Conservation (phyloP, 2,329 filamentous ascomycete genomes). For the Tolypocladium album region DNA sequence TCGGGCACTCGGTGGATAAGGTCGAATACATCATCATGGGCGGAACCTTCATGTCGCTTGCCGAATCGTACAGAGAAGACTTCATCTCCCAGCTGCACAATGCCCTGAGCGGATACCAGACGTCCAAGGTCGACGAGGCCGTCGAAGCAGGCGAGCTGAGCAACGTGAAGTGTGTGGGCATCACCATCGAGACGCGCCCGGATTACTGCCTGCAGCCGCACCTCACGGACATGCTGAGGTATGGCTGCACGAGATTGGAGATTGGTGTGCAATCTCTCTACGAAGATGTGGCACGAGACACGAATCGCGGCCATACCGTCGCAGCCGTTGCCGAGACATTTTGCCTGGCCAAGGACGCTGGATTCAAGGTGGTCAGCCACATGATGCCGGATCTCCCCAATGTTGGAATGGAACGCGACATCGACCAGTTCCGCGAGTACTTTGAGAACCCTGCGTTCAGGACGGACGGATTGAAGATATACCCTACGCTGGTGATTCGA, state of each 20-base stretch:
- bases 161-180: constrained; percentile 94
- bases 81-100: constrained; percentile 97
- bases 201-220: constrained; percentile 97
- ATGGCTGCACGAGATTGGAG: constrained; percentile 89
- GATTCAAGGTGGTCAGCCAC: constrained; percentile 97
- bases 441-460: constrained; percentile 94
- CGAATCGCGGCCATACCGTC: constrained; percentile 93
- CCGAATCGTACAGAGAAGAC: constrained; percentile 78
- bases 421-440: constrained; percentile 95
- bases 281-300: constrained; percentile 96
- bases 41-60: constrained; percentile 95
- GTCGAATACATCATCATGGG: constrained; percentile 99
- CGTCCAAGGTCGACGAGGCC: constrained; percentile 87
- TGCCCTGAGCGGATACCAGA: constrained; percentile 90
- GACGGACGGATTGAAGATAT: constrained; percentile 95
- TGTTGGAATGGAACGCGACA: constrained; percentile 93
- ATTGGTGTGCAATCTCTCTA: constrained; percentile 95
- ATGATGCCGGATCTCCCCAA: constrained; percentile 99
- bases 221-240: constrained; percentile 90
- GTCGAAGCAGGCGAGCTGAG: constrained; percentile 93
- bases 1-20: constrained; percentile 96
- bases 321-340: constrained; percentile 94
- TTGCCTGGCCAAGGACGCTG: constrained; percentile 91
- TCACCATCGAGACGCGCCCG: constrained; percentile 94
- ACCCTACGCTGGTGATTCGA: constrained; percentile 92